These are phyloP conservation scores for Verbascum thapsus DNA, from an alignment of 257 asterid genomes.

Conservation along the genomic window DNA sequence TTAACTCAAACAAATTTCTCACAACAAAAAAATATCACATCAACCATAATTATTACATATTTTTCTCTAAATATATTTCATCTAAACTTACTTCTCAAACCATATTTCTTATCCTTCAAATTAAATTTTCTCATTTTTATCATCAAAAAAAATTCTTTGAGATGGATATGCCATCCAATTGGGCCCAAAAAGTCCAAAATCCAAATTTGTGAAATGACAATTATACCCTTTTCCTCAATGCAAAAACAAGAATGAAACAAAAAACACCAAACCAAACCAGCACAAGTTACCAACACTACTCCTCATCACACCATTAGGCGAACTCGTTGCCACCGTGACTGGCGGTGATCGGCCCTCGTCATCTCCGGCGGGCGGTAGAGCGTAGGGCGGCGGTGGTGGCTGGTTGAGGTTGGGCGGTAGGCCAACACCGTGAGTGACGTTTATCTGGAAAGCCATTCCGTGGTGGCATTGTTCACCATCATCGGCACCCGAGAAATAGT, in stretches of 20 bases:
- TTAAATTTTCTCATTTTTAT: too few species aligned
- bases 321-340: constrained; percentile 33
- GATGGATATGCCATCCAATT: too few species aligned
- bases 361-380: constrained; percentile 57
- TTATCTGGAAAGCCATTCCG: constrained; percentile 77
- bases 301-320: constrained; percentile 40
- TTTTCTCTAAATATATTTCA: too few species aligned
- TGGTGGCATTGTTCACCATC: constrained; percentile 72
- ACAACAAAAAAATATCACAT: too few species aligned
- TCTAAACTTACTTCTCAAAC: too few species aligned
- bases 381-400: constrained; percentile 84
- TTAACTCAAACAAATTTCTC: too few species aligned
- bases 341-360: constrained; percentile 48
- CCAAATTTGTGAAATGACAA: constrained; percentile 10
- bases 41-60: too few species aligned
- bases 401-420: constrained; percentile 88
- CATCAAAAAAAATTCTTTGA: too few species aligned
- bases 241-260: constrained; percentile 34
- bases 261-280: constrained; percentile 31
- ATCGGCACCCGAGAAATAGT: constrained; percentile 72
- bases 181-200: constrained; percentile 22
- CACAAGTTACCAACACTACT: constrained; percentile 31
- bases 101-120: too few species aligned
- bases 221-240: constrained; percentile 30
- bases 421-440: constrained; percentile 66